A percentile compares a stretch with the other conserved stretches of the same genome.
Evolutionary conservation across 2,329 filamentous ascomycete genomes (phyloP).

Genomic region (Calonectria pteridis): DNA sequence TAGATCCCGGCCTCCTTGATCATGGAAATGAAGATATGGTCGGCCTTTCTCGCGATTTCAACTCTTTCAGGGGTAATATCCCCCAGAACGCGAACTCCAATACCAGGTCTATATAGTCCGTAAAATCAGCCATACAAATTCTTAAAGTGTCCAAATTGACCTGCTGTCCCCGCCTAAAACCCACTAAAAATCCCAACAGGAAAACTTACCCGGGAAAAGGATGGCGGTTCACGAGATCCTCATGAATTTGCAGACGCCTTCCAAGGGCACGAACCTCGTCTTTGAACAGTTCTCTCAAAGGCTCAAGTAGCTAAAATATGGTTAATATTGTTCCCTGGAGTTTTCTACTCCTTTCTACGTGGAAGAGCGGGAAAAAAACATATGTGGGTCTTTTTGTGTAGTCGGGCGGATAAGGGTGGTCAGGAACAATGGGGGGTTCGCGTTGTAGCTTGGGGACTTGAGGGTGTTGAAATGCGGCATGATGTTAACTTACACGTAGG

Average conservation of each 20-base stretch:
- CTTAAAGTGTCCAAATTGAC: too few species aligned
- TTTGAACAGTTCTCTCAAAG: not conserved
- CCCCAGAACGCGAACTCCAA: constrained; percentile 55
- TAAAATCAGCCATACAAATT: not conserved
- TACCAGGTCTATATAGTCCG: not conserved
- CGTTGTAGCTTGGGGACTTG: too few species aligned
- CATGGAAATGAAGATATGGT: constrained; percentile 82
- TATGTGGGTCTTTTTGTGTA: too few species aligned
- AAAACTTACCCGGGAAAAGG: not conserved
- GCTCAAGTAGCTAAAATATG: not conserved
- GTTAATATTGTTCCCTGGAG: too few species aligned
- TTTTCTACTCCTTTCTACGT: too few species aligned
- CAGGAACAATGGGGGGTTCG: too few species aligned
- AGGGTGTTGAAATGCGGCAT: too few species aligned
- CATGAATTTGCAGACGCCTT: not conserved
- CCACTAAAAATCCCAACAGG: too few species aligned
- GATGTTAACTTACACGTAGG: too few species aligned
- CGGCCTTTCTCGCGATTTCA: constrained; percentile 81
- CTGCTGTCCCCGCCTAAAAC: too few species aligned
- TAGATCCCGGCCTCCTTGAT: constrained; percentile 81
- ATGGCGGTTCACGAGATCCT: not conserved
- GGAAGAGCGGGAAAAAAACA: too few species aligned
- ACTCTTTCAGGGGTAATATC: constrained; percentile 86
- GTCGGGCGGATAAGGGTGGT: too few species aligned
- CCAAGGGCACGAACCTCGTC: not conserved